A percentile compares a stretch with the other conserved stretches of the same genome.
Evolutionary conservation across 1,284 basidiomycete species (phyloP).

Genomic region (Melampsora larici-populina): DNA sequence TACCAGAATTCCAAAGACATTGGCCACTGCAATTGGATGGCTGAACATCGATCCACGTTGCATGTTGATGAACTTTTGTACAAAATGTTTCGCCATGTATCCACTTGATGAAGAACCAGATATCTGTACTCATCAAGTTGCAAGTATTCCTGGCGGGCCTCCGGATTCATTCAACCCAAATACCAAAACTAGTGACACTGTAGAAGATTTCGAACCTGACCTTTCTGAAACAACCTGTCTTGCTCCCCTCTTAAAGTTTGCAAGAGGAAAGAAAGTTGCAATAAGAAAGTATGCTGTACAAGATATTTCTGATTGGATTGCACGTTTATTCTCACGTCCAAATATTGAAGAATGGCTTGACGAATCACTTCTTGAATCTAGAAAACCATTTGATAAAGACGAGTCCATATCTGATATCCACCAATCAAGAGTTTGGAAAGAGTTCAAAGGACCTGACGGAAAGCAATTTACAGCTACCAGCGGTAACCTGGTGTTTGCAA

Average conservation of each 20-base stretch:
- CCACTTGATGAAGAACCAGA: not conserved
- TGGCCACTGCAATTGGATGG: not conserved
- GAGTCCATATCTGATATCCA: not conserved
- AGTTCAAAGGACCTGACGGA: not conserved
- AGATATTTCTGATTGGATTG: conserved; percentile 14
- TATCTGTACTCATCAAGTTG: not conserved
- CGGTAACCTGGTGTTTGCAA: conserved; percentile 22
- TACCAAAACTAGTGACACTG: not conserved
- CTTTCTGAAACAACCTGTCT: not conserved
- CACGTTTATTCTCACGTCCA: not conserved
- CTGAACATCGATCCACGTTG: not conserved
- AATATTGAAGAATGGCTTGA: not conserved
- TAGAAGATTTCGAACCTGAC: not conserved
- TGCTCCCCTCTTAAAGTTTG: not conserved
- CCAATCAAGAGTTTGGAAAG: no score
- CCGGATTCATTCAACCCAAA: not conserved
- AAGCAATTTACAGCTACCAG: not conserved
- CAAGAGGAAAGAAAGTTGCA: not conserved
- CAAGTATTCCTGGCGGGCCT: no score
- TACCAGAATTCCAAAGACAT: no score
- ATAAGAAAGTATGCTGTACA: not conserved
- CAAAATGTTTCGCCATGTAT: not conserved
- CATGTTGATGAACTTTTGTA: not conserved
- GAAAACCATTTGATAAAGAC: not conserved
- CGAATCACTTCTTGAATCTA: not conserved